These are phyloP conservation scores for Leptomonas pyrrhocoris DNA, from an alignment of 208 protist species.

Conservation along the genomic window DNA sequence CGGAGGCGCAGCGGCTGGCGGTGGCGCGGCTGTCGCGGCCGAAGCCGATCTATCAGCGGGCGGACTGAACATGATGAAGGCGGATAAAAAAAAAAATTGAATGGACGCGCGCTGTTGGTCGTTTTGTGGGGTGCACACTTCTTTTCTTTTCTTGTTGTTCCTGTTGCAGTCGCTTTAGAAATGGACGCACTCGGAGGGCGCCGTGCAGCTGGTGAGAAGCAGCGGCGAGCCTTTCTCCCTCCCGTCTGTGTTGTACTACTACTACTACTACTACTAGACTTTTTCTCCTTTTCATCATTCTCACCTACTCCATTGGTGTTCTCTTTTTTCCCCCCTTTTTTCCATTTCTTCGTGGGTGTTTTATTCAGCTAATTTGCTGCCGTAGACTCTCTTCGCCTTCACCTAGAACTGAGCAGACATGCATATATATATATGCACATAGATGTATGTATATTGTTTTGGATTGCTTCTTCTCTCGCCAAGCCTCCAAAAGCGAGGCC, in stretches of 20 bases:
- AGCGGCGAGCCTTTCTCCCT: too few relatives aligned
- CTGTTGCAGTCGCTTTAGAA: neutral
- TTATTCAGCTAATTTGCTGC: neutral
- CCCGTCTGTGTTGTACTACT: too few relatives aligned
- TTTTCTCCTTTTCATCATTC: neutral
- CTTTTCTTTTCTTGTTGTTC: conserved; percentile 8
- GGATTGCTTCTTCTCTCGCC: too few relatives aligned
- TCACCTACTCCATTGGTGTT: neutral
- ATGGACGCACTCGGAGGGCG: neutral
- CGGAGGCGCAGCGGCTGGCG: conserved; percentile 45
- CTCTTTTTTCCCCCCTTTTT: conserved; percentile 7
- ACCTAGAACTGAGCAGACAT: neutral
- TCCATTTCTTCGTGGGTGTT: neutral
- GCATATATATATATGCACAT: neutral
- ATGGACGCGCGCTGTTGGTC: neutral
- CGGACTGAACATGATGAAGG: conserved; percentile 18
- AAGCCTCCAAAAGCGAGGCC: too few relatives aligned
- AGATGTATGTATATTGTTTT: too few relatives aligned
- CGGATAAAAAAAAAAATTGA: neutral
- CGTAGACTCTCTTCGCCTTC: neutral
- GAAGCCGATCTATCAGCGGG: conserved; percentile 45
- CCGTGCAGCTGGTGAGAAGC: too few relatives aligned
- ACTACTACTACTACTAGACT: neutral
- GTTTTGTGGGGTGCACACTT: too few relatives aligned
- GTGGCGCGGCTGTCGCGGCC: conserved; percentile 62